These are phyloP conservation scores for Xylaria sp. DNA, from an alignment of 2,329 filamentous ascomycete species.

Conservation along the genomic window DNA sequence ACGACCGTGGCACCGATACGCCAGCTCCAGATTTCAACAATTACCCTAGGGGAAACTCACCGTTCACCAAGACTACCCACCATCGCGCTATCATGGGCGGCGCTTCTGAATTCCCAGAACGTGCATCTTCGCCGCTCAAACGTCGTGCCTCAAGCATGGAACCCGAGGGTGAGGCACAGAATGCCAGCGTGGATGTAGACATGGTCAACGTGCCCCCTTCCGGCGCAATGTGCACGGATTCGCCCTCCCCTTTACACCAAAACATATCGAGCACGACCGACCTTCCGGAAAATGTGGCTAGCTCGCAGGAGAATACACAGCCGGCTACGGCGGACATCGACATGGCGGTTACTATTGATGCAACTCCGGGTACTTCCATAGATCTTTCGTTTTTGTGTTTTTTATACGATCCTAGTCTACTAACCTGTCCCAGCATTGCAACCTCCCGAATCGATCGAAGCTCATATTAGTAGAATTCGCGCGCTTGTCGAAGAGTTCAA, in stretches of 20 bases:
- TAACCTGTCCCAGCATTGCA: constrained; percentile 37
- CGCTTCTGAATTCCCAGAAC: constrained; percentile 65
- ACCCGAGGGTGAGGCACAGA: constrained; percentile 53
- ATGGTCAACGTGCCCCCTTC: constrained; percentile 52
- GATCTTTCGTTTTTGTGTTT: not conserved
- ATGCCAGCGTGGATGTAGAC: constrained; percentile 58
- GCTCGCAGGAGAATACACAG: constrained; percentile 18
- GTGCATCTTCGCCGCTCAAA: constrained; percentile 73
- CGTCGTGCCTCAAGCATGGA: constrained; percentile 72
- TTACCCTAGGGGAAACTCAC: constrained; percentile 61
- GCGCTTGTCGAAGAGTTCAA: constrained; percentile 65
- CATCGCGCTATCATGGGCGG: constrained; percentile 68
- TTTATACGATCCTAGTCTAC: constrained; percentile 13
- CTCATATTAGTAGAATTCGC: constrained; percentile 79
- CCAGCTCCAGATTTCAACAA: constrained; percentile 53
- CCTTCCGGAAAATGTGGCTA: constrained; percentile 23
- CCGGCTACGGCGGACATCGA: not conserved
- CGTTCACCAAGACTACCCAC: constrained; percentile 60
- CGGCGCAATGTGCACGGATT: constrained; percentile 34
- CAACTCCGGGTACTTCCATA: constrained; percentile 26
- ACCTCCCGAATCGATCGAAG: constrained; percentile 61
- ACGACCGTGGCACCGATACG: constrained; percentile 61
- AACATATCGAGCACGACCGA: constrained; percentile 19
- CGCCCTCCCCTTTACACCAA: constrained; percentile 17
- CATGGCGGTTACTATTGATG: constrained; percentile 8